Evolutionary conservation across 805 yeast genomes (phyloP).

Genomic region (Sugiyamaella marilandica): DNA sequence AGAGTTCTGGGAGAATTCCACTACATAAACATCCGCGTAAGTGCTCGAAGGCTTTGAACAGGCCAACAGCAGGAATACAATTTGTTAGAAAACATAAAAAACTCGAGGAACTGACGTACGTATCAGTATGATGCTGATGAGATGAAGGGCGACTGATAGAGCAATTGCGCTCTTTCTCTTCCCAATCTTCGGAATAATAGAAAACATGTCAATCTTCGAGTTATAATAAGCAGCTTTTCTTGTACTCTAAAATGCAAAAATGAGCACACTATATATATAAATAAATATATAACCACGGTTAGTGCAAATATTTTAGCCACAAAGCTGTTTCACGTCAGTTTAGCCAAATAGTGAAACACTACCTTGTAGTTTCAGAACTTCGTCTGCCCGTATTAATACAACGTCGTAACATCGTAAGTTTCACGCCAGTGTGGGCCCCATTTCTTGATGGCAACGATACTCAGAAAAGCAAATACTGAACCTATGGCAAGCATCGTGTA

Average conservation of each 20-base stretch:
- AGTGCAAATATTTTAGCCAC: not conserved
- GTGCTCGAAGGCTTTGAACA: slow-evolving; percentile 13
- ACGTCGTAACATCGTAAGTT: slow-evolving; percentile 37
- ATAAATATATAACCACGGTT: not conserved
- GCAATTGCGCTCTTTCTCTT: not conserved
- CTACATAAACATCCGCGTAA: slow-evolving; percentile 18
- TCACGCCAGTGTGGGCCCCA: slow-evolving; percentile 40
- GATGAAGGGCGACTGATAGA: not conserved
- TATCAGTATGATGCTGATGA: slow-evolving; percentile 8
- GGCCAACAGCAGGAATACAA: slow-evolving; percentile 18
- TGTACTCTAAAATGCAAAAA: not conserved
- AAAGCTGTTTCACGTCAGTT: not conserved
- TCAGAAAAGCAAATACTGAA: slow-evolving; percentile 16
- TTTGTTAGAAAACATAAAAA: not conserved
- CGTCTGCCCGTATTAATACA: slow-evolving; percentile 25
- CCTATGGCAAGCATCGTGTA: slow-evolving; percentile 60
- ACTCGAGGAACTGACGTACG: not conserved
- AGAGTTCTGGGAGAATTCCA: slow-evolving; percentile 17
- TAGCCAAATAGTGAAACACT: not conserved
- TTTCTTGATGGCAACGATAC: slow-evolving; percentile 32
- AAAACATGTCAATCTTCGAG: not conserved
- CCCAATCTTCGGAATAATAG: not conserved
- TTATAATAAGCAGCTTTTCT: too few relatives aligned
- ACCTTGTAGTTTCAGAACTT: not conserved
- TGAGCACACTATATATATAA: not conserved